Percentiles rank a stretch among this genome's conserved stretches.
Conservation (phyloP, 2,329 filamentous ascomycete species). For the Fusarium hostae region DNA sequence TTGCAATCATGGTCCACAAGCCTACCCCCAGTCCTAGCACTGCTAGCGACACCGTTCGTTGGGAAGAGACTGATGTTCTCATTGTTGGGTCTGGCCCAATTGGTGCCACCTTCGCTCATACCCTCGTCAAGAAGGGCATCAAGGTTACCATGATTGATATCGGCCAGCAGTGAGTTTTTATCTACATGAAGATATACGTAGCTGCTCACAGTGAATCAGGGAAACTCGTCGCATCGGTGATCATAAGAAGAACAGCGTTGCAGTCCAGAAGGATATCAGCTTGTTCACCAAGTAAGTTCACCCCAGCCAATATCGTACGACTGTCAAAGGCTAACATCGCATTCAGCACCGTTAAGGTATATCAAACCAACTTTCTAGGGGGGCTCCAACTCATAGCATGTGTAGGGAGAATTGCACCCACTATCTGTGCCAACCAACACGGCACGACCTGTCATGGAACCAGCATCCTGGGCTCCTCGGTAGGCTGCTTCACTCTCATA, state of each 20-base stretch:
- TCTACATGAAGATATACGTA: neutral
- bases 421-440: conserved; percentile 1
- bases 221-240: neutral
- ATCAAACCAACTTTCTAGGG: neutral
- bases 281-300: conserved; percentile 5
- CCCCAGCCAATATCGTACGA: neutral
- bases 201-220: neutral
- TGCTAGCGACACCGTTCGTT: neutral
- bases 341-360: neutral
- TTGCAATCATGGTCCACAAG: neutral
- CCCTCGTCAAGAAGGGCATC: neutral
- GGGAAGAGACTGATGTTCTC: neutral
- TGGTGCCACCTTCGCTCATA: conserved; percentile 3
- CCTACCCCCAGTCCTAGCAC: neutral
- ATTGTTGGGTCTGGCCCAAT: conserved; percentile 6
- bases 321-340: fast-evolving
- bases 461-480: neutral
- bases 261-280: conserved; percentile 11
- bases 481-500: fast-evolving
- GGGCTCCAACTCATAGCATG: neutral
- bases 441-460: neutral
- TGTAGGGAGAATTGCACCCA: neutral
- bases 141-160: conserved; percentile 12
- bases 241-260: conserved; percentile 15
- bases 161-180: neutral